A percentile compares a stretch with the other conserved stretches of the same genome.
Evolutionary conservation across 352 stramenopile species (phyloP).

Genomic region (Phytopythium mirpurense): DNA sequence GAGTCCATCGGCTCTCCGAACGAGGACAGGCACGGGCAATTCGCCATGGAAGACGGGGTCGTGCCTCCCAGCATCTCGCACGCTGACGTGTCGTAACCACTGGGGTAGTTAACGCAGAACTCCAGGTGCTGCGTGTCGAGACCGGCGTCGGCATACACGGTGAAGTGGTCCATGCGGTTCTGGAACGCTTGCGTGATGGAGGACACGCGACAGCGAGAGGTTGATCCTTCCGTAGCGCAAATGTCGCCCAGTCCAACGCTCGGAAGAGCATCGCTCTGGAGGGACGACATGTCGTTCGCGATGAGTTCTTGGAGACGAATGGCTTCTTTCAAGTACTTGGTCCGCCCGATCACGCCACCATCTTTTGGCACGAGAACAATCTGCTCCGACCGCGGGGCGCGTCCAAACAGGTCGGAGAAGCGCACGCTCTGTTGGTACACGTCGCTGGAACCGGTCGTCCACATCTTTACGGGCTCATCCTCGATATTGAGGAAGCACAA

Average conservation of each 20-base stretch:
- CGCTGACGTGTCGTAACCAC: constrained; percentile 21
- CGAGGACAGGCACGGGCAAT: constrained; percentile 58
- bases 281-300: constrained; percentile 11
- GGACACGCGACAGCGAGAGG: constrained; percentile 37
- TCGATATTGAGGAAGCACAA: constrained; percentile 35
- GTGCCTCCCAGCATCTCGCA: constrained; percentile 31
- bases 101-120: constrained; percentile 37
- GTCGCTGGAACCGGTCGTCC: constrained; percentile 35
- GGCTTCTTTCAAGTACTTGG: constrained; percentile 37
- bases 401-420: constrained; percentile 47
- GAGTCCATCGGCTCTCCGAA: constrained; percentile 56
- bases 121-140: constrained; percentile 36
- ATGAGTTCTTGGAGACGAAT: constrained; percentile 39
- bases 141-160: constrained; percentile 43
- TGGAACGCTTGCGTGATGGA: constrained; percentile 68
- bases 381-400: constrained; percentile 50
- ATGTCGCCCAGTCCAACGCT: constrained; percentile 33
- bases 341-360: constrained; percentile 29
- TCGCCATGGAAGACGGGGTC: constrained; percentile 48
- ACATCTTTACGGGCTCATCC: constrained; percentile 49
- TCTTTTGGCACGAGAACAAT: constrained; percentile 51
- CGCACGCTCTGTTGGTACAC: constrained; percentile 35
- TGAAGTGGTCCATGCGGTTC: constrained; percentile 51
- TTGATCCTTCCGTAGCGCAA: constrained; percentile 31
- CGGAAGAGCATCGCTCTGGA: constrained; percentile 8